These are phyloP conservation scores for Primulina eburnea DNA, from an alignment of 257 asterid species.

Conservation along the genomic window DNA sequence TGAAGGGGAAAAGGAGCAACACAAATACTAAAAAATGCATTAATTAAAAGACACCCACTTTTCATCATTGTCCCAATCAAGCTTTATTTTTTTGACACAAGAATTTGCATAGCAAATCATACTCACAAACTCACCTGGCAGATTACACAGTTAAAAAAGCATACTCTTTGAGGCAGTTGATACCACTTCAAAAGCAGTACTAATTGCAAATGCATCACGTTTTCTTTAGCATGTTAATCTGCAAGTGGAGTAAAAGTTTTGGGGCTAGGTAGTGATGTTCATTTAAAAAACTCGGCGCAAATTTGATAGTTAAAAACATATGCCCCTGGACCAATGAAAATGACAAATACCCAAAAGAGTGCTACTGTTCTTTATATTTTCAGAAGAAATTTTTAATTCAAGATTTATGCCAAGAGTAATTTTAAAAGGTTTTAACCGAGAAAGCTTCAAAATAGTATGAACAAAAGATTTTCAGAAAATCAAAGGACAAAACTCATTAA, in stretches of 20 bases:
- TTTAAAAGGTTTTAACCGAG: no score
- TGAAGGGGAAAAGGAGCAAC: neutral
- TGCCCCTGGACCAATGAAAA: neutral
- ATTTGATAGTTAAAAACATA: neutral
- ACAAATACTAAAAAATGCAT: no score
- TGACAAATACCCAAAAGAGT: no score
- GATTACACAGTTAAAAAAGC: neutral
- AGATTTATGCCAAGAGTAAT: no score
- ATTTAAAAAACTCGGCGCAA: no score
- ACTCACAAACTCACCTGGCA: neutral
- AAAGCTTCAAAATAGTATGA: no score
- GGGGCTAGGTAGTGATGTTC: no score
- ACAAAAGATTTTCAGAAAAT: no score
- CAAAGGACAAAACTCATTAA: no score
- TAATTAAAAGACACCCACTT: neutral
- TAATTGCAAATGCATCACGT: no score
- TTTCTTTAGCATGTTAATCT: neutral
- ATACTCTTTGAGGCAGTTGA: neutral
- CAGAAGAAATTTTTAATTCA: no score
- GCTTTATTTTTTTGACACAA: neutral
- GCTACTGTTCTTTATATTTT: no score
- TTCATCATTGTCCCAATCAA: neutral
- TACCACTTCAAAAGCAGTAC: neutral
- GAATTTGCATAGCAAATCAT: neutral
- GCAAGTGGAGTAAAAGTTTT: neutral